Conservation (phyloP, 495 filamentous ascomycete species). For the Penicillium silybi region DNA sequence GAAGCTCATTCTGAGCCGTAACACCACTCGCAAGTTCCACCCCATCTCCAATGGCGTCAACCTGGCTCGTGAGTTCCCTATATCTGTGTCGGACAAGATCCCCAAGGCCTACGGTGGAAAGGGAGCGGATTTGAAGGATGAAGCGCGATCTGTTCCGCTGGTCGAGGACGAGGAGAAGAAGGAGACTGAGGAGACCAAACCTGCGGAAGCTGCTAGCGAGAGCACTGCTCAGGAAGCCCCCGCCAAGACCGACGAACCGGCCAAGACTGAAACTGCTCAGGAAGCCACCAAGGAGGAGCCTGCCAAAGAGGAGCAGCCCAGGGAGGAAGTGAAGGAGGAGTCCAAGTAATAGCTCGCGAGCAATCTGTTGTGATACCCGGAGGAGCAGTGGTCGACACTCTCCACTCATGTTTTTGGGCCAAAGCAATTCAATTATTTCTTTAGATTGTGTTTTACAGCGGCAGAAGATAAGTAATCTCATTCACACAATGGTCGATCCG, state of each 20-base stretch:
- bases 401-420: conserved; percentile 14
- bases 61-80: conserved; percentile 60
- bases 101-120: conserved; percentile 70
- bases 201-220: conserved; percentile 10
- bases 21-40: conserved; percentile 82
- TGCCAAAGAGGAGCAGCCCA: conserved; percentile 8
- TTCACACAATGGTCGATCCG: background rate
- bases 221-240: conserved; percentile 3
- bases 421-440: background rate
- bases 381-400: conserved; percentile 19
- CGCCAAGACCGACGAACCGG: conserved; percentile 7
- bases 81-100: conserved; percentile 53
- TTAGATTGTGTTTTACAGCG: background rate
- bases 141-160: conserved; percentile 27
- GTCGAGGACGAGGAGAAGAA: conserved; percentile 13
- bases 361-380: conserved; percentile 26
- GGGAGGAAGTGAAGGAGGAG: conserved; percentile 13
- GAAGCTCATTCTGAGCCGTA: conserved; percentile 72
- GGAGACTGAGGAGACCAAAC: conserved; percentile 21
- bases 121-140: conserved; percentile 38
- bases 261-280: conserved; percentile 13
- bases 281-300: conserved; percentile 17
- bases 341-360: conserved; percentile 21
- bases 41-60: conserved; percentile 72
- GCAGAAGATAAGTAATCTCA: background rate